phyloP scores from a whole-genome alignment of 208 protist genomes.

The Wallacemonas sp. region DNA sequence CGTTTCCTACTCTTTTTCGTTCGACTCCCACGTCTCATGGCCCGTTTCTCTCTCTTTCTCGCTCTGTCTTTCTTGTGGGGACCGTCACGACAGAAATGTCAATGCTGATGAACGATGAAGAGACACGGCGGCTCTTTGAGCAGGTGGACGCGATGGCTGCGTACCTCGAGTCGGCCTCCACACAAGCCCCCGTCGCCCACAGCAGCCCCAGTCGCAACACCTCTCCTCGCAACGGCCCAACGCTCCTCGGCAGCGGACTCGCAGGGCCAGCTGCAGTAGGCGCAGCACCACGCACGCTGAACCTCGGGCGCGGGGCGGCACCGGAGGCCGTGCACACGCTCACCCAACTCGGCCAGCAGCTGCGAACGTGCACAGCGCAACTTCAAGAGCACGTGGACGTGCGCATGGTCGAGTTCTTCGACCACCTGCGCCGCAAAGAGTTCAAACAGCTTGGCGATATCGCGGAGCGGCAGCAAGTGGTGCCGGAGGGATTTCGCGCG shows the following conservation, averaged over 20 bases:
- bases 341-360: constrained; percentile 31
- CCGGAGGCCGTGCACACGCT: constrained; percentile 27
- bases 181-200: no score
- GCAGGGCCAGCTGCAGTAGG: no score
- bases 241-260: no score
- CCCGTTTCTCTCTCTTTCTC: neutral
- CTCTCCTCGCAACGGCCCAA: neutral
- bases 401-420: constrained; percentile 67
- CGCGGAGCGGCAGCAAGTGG: constrained; percentile 12
- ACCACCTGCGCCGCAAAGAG: constrained; percentile 53
- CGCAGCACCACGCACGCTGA: no score
- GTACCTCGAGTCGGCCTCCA: no score
- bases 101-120: neutral
- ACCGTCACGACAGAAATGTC: no score
- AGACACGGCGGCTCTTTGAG: neutral
- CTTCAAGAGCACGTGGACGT: constrained; percentile 42
- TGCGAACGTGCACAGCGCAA: constrained; percentile 21
- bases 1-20: no score
- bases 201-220: no score
- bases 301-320: neutral
- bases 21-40: no score
- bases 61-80: no score
- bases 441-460: constrained; percentile 16
- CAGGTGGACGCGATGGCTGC: neutral
- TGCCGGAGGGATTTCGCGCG: constrained; percentile 16